phyloP scores from a whole-genome alignment of 345 rosid genomes.

The thale cress (Arabidopsis thaliana) region DNA sequence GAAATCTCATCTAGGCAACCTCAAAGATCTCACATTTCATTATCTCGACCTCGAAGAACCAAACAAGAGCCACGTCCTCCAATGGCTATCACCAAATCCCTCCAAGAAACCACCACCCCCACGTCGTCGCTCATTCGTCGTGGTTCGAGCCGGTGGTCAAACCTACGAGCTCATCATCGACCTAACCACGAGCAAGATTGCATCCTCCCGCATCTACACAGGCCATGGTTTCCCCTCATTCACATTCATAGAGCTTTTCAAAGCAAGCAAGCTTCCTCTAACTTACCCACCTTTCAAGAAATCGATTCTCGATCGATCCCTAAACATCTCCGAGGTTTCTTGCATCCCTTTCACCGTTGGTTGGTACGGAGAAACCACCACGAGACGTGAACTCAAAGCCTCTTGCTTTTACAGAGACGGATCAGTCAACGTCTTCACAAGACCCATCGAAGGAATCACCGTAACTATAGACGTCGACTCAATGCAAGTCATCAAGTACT shows the following conservation, averaged over 20 bases:
- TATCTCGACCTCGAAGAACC: conserved; percentile 78
- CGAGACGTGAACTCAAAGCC: conserved; percentile 55
- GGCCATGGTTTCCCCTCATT: conserved; percentile 72
- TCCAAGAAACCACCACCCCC: conserved; percentile 26
- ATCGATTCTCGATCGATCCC: conserved; percentile 51
- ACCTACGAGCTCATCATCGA: conserved; percentile 65
- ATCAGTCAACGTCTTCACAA: conserved; percentile 66
- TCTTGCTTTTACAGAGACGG: conserved; percentile 64
- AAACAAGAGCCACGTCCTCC: conserved; percentile 61
- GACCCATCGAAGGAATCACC: conserved; percentile 72
- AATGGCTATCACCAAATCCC: conserved; percentile 48
- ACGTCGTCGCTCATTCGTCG: conserved; percentile 61
- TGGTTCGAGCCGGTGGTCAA: conserved; percentile 55
- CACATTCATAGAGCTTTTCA: conserved; percentile 57
- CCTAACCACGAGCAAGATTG: conserved; percentile 44
- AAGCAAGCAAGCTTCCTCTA: conserved; percentile 58
- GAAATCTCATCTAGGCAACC: conserved; percentile 47
- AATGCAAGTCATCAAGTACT: conserved; percentile 58
- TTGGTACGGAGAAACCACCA: conserved; percentile 66
- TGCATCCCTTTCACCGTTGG: conserved; percentile 75
- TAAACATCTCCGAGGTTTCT: conserved; percentile 69
- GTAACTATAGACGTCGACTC: conserved; percentile 61
- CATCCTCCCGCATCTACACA: conserved; percentile 46
- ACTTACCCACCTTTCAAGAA: conserved; percentile 52
- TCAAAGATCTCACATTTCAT: conserved; percentile 63